phyloP scores from a whole-genome alignment of 805 yeast genomes.

The Suhomyces vadensis region DNA sequence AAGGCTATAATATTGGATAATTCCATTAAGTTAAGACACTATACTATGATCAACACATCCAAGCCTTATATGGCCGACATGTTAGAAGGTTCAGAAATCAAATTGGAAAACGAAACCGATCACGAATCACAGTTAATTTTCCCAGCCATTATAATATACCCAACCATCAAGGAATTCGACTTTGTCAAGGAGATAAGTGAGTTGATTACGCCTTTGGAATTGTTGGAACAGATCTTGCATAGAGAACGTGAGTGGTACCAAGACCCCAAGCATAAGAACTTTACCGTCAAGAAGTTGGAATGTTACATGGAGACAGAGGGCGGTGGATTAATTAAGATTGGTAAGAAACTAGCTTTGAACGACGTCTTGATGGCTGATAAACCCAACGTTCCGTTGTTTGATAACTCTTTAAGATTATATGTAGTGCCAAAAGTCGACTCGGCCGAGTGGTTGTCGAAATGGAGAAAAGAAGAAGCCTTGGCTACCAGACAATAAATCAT shows the following conservation, averaged over 20 bases:
- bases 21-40: slow-evolving; percentile 64
- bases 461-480: slow-evolving; percentile 65
- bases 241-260: slow-evolving; percentile 72
- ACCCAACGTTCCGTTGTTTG: slow-evolving; percentile 77
- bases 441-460: slow-evolving; percentile 60
- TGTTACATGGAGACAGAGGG: slow-evolving; percentile 77
- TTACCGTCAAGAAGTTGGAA: slow-evolving; percentile 58
- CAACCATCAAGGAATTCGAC: slow-evolving; percentile 82
- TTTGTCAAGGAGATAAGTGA: slow-evolving; percentile 76
- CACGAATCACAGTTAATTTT: slow-evolving; percentile 76
- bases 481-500: slow-evolving; percentile 32
- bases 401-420: slow-evolving; percentile 67
- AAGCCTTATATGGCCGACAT: slow-evolving; percentile 51
- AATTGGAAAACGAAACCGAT: slow-evolving; percentile 65
- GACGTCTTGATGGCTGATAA: slow-evolving; percentile 60
- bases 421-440: slow-evolving; percentile 75
- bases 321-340: slow-evolving; percentile 86
- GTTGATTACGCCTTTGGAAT: slow-evolving; percentile 61
- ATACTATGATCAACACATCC: slow-evolving; percentile 49
- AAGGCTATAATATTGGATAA: slow-evolving; percentile 47
- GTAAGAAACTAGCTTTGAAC: slow-evolving; percentile 69
- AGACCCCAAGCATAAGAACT: slow-evolving; percentile 60
- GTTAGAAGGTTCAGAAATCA: slow-evolving; percentile 50
- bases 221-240: slow-evolving; percentile 56
- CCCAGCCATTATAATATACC: slow-evolving; percentile 80